Conservation (phyloP, 1,284 basidiomycete species). For the Ceratobasidium papillatum region DNA sequence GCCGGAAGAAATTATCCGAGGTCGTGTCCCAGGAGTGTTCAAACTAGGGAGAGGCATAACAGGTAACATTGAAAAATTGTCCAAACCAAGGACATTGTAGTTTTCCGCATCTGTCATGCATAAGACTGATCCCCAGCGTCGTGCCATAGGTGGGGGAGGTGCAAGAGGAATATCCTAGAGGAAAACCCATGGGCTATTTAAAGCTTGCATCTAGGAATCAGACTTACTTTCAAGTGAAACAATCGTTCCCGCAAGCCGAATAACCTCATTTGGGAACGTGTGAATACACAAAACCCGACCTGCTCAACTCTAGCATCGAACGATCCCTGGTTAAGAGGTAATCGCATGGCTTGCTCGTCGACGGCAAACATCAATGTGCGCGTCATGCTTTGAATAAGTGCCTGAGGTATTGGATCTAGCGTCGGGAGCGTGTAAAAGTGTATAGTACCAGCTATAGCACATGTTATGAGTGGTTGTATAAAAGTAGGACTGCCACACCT, state of each 20-base stretch:
- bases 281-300: constrained; percentile 81
- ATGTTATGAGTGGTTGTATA: not conserved
- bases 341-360: constrained; percentile 73
- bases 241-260: constrained; percentile 71
- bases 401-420: constrained; percentile 71
- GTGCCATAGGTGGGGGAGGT: constrained; percentile 66
- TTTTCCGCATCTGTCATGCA: constrained; percentile 76
- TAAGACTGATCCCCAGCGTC: constrained; percentile 70
- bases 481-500: constrained; percentile 44
- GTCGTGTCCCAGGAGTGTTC: constrained; percentile 71
- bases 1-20: constrained; percentile 44
- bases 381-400: constrained; percentile 74
- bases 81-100: constrained; percentile 83
- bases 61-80: constrained; percentile 73
- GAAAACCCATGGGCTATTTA: too few species aligned
- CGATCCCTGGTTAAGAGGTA: constrained; percentile 62
- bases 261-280: constrained; percentile 71
- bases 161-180: constrained; percentile 82
- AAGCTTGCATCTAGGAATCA: too few species aligned
- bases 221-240: constrained; percentile 65
- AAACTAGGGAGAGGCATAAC: constrained; percentile 57
- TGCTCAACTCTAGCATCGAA: constrained; percentile 59
- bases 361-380: constrained; percentile 81
- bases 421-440: constrained; percentile 82
- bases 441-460: constrained; percentile 70